These are phyloP conservation scores for Lycium barbarum DNA, from an alignment of 257 asterid species.

Conservation along the genomic window DNA sequence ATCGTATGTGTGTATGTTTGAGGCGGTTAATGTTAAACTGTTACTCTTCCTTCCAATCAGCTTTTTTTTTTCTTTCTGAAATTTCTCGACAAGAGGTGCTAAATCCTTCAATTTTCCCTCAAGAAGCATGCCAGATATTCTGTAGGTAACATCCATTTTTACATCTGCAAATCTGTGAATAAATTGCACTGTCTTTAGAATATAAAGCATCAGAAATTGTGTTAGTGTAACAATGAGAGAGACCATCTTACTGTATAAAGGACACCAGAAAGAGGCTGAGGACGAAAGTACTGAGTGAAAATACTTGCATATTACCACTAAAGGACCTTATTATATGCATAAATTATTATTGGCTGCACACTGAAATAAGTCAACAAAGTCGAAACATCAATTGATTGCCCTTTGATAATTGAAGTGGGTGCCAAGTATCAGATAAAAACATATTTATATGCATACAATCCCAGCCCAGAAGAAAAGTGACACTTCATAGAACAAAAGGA, in stretches of 20 bases:
- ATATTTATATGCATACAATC: background rate
- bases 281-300: background rate
- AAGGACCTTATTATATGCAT: background rate
- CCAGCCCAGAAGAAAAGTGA: background rate
- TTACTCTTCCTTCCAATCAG: background rate
- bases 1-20: background rate
- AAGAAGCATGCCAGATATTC: background rate
- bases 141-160: background rate
- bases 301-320: background rate
- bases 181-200: background rate
- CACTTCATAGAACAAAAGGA: background rate
- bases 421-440: background rate
- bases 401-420: constrained; percentile 8
- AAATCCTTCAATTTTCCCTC: background rate
- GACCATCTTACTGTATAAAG: background rate
- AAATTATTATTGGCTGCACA: background rate
- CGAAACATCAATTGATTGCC: background rate
- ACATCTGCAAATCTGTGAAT: background rate
- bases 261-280: background rate
- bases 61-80: background rate
- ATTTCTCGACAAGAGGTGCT: background rate
- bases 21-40: background rate
- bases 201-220: background rate
- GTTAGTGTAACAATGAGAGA: background rate
- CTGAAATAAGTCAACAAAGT: background rate